Base-by-base conservation (phyloP, 1,284 basidiomycete species). In the Heterobasidion occidentale region DNA sequence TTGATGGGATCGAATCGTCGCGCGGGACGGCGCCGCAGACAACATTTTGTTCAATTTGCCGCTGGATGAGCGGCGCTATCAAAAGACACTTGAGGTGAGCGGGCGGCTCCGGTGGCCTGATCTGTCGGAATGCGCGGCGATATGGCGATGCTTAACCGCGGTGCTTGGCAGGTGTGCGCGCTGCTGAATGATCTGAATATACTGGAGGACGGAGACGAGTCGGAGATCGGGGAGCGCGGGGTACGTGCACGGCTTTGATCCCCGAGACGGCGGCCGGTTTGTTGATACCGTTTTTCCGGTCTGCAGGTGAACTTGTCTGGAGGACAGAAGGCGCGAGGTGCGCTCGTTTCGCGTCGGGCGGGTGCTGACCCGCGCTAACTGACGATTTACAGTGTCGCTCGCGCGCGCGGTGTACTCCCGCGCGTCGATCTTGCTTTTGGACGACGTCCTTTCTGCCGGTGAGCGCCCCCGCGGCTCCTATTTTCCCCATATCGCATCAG, bases 391-490 rank as follows among this genome's bases (percentile, higher is more conserved):
- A 90, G 91, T 85, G 2, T 81, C 92, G 0, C 77, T 96, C 8
- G 95, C 95, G 20, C 86, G 96, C 56, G 95, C 96, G 1, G 85
- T 98, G 33, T 99, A 98, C 71, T 95, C 92, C 54, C 80, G 92
- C 35, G 95, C 96, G 9, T 87, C 88, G 0, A 76, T 90, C 27
- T 72, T 98, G 0, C 76, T 97, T 48, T 74, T 98, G 46, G 96
- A 99, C 64, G 96, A 99, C 65, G 91, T 95, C 54, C 75, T 92
- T 36, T 90, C 88, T 46, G 83, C 82, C 36, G 81, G 80, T 81
- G 58, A 27, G 77, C 63, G 15, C 56, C 53, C 44, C 34, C 9
- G 17, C 17, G 46, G 19, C 49, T 51, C 49, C 42, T 45, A 8
- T 4, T 45, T 14, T 17, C 17, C 5, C 5, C 14, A 45, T 45